Evolutionary conservation across 1,139 yeast genomes (phyloP).

Genomic region (Yamadazyma aaseri): DNA sequence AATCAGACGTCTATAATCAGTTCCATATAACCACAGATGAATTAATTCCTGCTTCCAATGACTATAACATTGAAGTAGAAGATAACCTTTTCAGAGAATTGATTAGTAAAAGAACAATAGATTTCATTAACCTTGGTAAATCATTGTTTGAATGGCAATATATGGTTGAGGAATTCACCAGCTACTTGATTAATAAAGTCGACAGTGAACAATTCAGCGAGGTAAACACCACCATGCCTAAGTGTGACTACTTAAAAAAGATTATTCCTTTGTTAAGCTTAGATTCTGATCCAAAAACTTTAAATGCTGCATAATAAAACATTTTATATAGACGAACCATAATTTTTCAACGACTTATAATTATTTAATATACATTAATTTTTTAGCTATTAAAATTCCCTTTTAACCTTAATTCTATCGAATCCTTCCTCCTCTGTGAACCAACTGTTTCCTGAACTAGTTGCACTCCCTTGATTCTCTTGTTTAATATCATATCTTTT

Average conservation of each 20-base stretch:
- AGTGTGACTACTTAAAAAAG: constrained; percentile 35
- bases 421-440: too few species aligned
- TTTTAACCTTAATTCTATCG: too few species aligned
- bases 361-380: too few species aligned
- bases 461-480: too few species aligned
- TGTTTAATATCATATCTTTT: too few species aligned
- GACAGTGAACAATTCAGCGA: constrained; percentile 31
- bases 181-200: constrained; percentile 43
- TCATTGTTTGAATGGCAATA: constrained; percentile 66
- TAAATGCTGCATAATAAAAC: constrained; percentile 34
- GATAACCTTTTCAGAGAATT: constrained; percentile 9
- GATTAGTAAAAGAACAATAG: constrained; percentile 6
- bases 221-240: too few species aligned
- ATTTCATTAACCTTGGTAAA: constrained; percentile 48
- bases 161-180: constrained; percentile 58
- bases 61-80: constrained; percentile 13
- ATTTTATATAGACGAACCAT: too few species aligned
- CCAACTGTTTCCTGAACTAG: too few species aligned
- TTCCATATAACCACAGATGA: constrained; percentile 32
- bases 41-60: constrained; percentile 13
- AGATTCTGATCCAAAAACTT: constrained; percentile 32
- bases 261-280: constrained; percentile 43
- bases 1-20: constrained; percentile 29
- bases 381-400: too few species aligned
- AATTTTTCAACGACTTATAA: too few species aligned